phyloP scores from a whole-genome alignment of 495 filamentous ascomycete species.

The Penicillium nucicola region DNA sequence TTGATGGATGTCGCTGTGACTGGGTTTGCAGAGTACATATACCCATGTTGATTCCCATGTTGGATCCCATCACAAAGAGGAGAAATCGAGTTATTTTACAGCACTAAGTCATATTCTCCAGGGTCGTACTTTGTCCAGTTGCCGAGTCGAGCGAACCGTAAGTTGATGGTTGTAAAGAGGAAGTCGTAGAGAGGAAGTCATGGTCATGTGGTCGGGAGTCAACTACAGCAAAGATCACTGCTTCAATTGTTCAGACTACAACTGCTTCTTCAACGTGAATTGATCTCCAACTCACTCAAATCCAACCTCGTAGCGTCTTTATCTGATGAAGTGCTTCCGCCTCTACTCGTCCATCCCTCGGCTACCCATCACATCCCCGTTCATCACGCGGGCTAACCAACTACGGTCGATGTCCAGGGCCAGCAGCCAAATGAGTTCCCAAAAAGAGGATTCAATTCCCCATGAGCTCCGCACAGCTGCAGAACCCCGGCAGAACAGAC shows the following conservation, averaged over 20 bases:
- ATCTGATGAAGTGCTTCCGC: neutral
- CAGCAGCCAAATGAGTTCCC: constrained; percentile 28
- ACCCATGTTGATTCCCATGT: constrained; percentile 4
- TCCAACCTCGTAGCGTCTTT: neutral
- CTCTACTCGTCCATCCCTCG: neutral
- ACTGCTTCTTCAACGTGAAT: neutral
- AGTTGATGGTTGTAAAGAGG: neutral
- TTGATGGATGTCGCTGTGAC: constrained; percentile 14
- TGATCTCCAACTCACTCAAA: neutral
- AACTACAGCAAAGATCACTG: neutral
- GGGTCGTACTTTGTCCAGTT: neutral
- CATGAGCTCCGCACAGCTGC: constrained; percentile 67
- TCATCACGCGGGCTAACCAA: neutral
- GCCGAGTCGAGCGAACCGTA: neutral
- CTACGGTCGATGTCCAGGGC: neutral
- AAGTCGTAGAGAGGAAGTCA: constrained; percentile 6
- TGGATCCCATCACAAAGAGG: no score
- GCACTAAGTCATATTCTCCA: no score
- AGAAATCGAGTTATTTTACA: no score
- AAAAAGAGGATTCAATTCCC: constrained; percentile 36
- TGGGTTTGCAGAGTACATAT: constrained; percentile 10
- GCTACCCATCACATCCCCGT: neutral
- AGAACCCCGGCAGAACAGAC: constrained; percentile 62
- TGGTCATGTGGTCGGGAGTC: constrained; percentile 5
- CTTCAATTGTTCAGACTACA: neutral